Evolutionary conservation across 2,329 filamentous ascomycete genomes (phyloP).

Genomic region (Pseudogymnoascus sp.): DNA sequence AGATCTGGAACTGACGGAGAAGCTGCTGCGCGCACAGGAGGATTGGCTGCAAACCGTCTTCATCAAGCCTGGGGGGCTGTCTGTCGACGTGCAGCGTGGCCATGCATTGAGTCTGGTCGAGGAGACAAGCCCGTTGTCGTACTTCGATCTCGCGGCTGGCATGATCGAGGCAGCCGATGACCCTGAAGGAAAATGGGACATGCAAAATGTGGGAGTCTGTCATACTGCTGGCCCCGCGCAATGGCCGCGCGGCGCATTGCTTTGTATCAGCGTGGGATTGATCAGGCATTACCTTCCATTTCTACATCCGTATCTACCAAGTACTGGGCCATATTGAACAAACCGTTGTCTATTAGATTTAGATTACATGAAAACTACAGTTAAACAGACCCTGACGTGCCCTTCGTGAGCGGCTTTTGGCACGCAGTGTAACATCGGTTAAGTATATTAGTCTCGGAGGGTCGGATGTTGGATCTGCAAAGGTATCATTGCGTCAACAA

Average conservation of each 20-base stretch:
- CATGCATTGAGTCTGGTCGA: conserved; percentile 33
- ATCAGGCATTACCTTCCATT: not conserved
- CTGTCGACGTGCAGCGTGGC: conserved; percentile 26
- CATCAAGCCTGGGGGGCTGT: conserved; percentile 36
- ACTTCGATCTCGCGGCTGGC: conserved; percentile 36
- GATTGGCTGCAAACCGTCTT: conserved; percentile 33
- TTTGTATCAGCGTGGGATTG: not conserved
- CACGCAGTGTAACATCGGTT: not conserved
- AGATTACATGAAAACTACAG: not conserved
- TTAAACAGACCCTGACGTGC: not conserved
- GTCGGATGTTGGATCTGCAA: not conserved
- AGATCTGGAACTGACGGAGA: conserved; percentile 30
- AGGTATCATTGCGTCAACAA: not conserved
- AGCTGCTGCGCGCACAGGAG: conserved; percentile 29
- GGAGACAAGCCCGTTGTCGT: conserved; percentile 33
- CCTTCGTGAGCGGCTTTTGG: not conserved
- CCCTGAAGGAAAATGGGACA: conserved; percentile 16
- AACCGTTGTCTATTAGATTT: not conserved
- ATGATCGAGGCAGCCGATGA: conserved; percentile 41
- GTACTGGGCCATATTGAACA: not conserved
- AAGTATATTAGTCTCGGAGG: not conserved
- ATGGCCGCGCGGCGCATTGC: not conserved
- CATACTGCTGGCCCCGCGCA: not conserved
- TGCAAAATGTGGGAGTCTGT: not conserved
- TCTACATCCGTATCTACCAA: not conserved